Conservation (phyloP, 768 basidiomycete genomes). For the Serendipita sp. region DNA sequence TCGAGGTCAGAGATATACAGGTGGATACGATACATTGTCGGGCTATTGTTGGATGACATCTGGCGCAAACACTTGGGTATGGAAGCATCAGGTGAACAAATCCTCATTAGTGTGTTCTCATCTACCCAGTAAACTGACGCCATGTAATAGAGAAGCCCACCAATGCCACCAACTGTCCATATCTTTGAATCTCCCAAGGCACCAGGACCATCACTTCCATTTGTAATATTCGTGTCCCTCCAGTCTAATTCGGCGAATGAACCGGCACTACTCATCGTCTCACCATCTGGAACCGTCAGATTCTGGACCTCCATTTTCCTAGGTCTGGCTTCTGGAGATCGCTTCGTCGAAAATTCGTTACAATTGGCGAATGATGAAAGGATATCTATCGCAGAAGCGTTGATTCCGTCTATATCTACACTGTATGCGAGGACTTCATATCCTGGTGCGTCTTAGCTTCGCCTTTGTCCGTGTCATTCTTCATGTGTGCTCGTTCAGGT, state of each 20-base stretch:
- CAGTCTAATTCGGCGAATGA: slow-evolving; percentile 58
- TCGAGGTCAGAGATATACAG: slow-evolving; percentile 47
- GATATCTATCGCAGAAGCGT: background rate
- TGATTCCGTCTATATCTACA: background rate
- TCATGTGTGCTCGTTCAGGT: background rate
- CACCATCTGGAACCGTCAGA: slow-evolving; percentile 51
- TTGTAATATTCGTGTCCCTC: slow-evolving; percentile 35
- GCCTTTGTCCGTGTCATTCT: background rate
- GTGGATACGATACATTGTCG: slow-evolving; percentile 52
- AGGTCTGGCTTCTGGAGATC: slow-evolving; percentile 65
- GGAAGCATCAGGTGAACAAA: slow-evolving; percentile 37
- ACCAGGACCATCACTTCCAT: slow-evolving; percentile 29
- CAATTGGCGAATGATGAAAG: background rate
- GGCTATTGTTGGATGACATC: slow-evolving; percentile 64
- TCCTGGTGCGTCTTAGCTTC: background rate
- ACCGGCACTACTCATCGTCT: slow-evolving; percentile 72
- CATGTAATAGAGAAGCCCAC: slow-evolving; percentile 37
- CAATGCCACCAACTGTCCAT: slow-evolving; percentile 39
- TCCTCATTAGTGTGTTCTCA: background rate
- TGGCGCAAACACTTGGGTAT: slow-evolving; percentile 60
- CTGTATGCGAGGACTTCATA: too few relatives aligned
- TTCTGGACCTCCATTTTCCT: slow-evolving; percentile 84
- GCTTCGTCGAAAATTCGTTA: slow-evolving; percentile 25
- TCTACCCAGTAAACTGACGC: slow-evolving; percentile 27
- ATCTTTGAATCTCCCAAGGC: slow-evolving; percentile 57